Evolutionary conservation across 2,329 filamentous ascomycete genomes (phyloP).

Genomic region (Graphiopsis chlorocephala): DNA sequence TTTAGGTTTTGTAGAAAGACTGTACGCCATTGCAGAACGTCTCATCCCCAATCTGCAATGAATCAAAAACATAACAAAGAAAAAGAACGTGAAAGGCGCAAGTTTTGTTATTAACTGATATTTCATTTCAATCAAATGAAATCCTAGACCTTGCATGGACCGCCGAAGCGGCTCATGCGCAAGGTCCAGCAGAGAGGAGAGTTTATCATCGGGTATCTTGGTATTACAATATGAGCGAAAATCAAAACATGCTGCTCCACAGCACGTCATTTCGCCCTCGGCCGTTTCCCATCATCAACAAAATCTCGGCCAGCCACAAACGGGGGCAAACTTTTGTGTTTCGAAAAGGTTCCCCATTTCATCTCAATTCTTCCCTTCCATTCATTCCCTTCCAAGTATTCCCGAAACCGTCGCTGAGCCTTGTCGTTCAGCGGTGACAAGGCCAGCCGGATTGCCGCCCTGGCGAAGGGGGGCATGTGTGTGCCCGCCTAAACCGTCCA

Average conservation of each 20-base stretch:
- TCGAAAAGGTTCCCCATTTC: neutral
- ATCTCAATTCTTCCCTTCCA: neutral
- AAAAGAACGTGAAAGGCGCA: no score
- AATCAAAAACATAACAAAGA: no score
- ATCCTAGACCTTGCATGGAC: constrained; percentile 15
- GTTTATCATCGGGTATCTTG: constrained; percentile 22
- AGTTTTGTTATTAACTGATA: neutral
- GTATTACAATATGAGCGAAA: constrained; percentile 17
- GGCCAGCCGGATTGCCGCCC: neutral
- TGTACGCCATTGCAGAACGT: no score
- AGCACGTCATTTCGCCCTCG: neutral
- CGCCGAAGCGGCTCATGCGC: neutral
- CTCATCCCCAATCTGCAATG: no score
- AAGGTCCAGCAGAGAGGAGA: constrained; percentile 24
- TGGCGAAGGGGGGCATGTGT: neutral
- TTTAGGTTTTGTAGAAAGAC: no score
- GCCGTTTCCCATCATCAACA: neutral
- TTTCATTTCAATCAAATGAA: constrained; percentile 14
- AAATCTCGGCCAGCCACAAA: neutral
- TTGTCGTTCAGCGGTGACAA: neutral
- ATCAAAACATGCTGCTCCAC: neutral
- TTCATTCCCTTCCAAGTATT: neutral
- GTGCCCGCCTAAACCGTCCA: neutral
- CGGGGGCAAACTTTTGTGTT: neutral
- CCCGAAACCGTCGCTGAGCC: neutral